These are phyloP conservation scores for Ceratocystis alfenasii DNA, from an alignment of 2,329 filamentous ascomycete genomes.

Conservation along the genomic window DNA sequence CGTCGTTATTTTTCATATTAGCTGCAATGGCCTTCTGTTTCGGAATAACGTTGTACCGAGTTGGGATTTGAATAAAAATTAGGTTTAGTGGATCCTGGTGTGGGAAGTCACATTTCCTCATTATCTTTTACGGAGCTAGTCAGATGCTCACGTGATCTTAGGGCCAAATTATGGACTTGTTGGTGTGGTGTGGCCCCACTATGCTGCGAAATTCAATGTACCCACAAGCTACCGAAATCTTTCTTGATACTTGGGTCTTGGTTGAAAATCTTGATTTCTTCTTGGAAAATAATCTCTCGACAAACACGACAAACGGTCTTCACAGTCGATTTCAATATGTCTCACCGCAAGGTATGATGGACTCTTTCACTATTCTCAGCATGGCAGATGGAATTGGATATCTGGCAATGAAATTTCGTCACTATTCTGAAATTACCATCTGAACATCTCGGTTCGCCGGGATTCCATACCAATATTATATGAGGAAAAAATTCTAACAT, in stretches of 20 bases:
- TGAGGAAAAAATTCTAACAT: conserved; percentile 16
- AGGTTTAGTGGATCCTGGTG: too few relatives aligned
- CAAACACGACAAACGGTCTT: conserved; percentile 21
- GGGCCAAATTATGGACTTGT: conserved; percentile 14
- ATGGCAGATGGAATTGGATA: not conserved
- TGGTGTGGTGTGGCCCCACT: conserved; percentile 15
- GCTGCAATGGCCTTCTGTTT: too few relatives aligned
- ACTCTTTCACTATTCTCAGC: not conserved
- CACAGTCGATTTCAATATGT: conserved; percentile 23
- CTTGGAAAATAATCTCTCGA: conserved; percentile 18
- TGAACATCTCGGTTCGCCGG: not conserved
- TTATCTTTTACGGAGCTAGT: not conserved
- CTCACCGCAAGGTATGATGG: conserved; percentile 24
- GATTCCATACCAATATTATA: too few relatives aligned
- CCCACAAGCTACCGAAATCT: conserved; percentile 17
- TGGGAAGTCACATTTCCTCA: too few relatives aligned
- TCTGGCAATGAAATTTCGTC: not conserved
- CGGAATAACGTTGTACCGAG: too few relatives aligned
- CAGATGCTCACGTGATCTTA: conserved; percentile 17
- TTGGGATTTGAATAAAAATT: too few relatives aligned
- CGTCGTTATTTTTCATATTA: not conserved
- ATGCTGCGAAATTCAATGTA: conserved; percentile 11
- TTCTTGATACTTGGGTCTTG: conserved; percentile 20
- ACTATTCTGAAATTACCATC: not conserved
- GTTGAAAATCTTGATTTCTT: conserved; percentile 14